Conservation (phyloP, 2,329 filamentous ascomycete genomes). For the Fusarium kyushuense region DNA sequence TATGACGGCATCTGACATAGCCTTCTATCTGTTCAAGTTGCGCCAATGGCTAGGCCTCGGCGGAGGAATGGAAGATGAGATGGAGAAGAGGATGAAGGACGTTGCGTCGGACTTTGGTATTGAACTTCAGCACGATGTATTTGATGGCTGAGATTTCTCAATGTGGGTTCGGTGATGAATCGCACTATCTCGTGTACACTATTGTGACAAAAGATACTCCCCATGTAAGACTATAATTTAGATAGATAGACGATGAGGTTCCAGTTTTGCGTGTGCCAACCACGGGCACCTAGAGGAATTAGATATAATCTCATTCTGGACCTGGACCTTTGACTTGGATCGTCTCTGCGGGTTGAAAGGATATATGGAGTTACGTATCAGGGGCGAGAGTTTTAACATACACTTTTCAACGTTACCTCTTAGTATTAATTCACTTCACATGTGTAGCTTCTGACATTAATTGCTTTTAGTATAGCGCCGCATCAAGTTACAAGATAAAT, state of each 20-base stretch:
- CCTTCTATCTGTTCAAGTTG: constrained; percentile 85
- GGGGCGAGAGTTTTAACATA: not conserved
- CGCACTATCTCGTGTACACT: constrained; percentile 18
- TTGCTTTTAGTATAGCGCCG: not conserved
- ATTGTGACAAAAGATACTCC: constrained; percentile 16
- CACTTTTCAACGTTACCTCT: not conserved
- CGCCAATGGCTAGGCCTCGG: constrained; percentile 82
- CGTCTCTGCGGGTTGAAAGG: not conserved
- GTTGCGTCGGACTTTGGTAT: constrained; percentile 94
- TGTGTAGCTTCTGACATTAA: not conserved
- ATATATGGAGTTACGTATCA: not conserved
- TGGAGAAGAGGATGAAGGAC: constrained; percentile 86
- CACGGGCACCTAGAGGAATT: constrained; percentile 2
- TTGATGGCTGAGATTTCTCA: constrained; percentile 74
- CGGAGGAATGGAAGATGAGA: constrained; percentile 91
- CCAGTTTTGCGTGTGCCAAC: constrained; percentile 3
- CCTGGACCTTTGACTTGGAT: not conserved
- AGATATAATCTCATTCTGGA: constrained; percentile 6
- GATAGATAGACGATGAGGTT: constrained; percentile 31
- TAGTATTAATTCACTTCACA: not conserved
- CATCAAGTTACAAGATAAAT: not conserved
- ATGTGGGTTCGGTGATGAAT: not conserved
- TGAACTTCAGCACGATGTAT: constrained; percentile 88
- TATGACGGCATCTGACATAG: constrained; percentile 79
- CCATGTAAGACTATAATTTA: constrained; percentile 19